These are phyloP conservation scores for Salvia miltiorrhiza DNA, from an alignment of 257 asterid species.

Conservation along the genomic window DNA sequence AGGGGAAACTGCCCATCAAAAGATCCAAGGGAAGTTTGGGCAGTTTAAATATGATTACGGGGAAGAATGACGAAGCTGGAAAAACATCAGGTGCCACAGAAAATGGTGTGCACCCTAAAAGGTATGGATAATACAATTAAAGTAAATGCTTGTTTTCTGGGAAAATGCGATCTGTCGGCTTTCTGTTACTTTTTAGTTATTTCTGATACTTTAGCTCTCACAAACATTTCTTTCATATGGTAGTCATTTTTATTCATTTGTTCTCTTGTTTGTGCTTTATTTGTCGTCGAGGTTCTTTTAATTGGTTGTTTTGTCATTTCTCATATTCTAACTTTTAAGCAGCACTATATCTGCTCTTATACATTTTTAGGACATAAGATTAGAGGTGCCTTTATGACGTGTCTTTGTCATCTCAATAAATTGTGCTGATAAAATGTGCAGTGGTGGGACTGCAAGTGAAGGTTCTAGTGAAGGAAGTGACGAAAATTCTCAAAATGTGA, in stretches of 20 bases:
- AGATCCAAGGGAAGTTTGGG: conserved; percentile 91
- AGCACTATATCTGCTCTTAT: neutral
- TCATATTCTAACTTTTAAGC: neutral
- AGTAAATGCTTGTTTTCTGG: neutral
- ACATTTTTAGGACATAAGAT: neutral
- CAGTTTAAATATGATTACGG: conserved; percentile 78
- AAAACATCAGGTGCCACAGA: conserved; percentile 64
- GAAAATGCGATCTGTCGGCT: neutral
- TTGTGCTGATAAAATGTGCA: conserved; percentile 37
- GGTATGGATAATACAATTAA: conserved; percentile 35
- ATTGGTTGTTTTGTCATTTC: conserved; percentile 7
- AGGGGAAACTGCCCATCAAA: conserved; percentile 88
- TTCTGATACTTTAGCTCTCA: neutral
- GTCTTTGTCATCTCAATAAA: conserved; percentile 4
- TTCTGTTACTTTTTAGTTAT: neutral
- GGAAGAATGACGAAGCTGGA: conserved; percentile 65
- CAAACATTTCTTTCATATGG: neutral
- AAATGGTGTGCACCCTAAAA: conserved; percentile 69
- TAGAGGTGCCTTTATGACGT: neutral
- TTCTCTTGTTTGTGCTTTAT: neutral
- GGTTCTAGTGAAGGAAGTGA: conserved; percentile 93
- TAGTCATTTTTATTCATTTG: neutral
- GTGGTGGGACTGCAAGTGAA: conserved; percentile 87
- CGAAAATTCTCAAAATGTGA: conserved; percentile 77
- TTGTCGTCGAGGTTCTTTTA: neutral